These are phyloP conservation scores for Penicillium desertorum DNA, from an alignment of 495 filamentous ascomycete species.

Conservation along the genomic window DNA sequence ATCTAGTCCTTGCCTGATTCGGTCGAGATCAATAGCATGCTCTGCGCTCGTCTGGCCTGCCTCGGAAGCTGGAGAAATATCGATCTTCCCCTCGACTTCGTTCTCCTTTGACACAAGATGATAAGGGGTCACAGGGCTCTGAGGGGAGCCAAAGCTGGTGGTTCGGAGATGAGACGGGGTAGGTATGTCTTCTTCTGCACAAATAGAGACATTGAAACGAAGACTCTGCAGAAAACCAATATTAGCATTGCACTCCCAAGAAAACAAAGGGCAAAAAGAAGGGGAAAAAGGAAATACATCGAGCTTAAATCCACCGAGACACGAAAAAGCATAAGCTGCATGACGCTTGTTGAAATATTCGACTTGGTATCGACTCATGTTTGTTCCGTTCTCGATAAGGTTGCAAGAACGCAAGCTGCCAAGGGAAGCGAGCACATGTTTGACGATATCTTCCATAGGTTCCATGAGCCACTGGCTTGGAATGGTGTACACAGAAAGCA, in stretches of 20 bases:
- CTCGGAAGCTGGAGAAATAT: neutral
- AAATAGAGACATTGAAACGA: neutral
- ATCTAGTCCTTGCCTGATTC: slow-evolving; percentile 36
- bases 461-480: neutral
- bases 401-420: neutral
- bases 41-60: neutral
- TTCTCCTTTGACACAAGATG: neutral
- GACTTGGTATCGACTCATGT: neutral
- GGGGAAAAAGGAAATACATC: neutral
- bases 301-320: neutral
- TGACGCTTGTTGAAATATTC: slow-evolving; percentile 1
- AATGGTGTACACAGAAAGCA: neutral
- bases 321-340: neutral
- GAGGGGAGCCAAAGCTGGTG: neutral
- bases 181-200: neutral
- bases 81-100: neutral
- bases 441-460: neutral
- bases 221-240: neutral
- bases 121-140: slow-evolving; percentile 2
- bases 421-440: neutral
- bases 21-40: neutral
- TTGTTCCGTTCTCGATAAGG: neutral
- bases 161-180: neutral
- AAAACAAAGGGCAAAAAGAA: neutral
- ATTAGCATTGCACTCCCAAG: neutral